phyloP scores from a whole-genome alignment of 345 rosid genomes.

The Brassica carinata region DNA sequence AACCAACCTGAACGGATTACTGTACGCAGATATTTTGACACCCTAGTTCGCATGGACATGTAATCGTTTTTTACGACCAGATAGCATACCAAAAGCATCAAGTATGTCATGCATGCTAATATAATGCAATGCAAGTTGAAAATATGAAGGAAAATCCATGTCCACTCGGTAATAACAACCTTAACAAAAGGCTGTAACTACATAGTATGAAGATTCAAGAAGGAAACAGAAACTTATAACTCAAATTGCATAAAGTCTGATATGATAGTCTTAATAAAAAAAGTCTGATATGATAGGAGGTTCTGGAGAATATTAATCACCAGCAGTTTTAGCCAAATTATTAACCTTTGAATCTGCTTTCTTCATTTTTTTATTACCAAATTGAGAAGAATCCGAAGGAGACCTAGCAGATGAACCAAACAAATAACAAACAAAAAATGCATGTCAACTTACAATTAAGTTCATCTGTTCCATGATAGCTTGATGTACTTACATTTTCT shows the following conservation, averaged over 20 bases:
- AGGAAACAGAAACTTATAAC: background rate
- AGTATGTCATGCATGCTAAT: background rate
- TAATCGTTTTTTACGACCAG: background rate
- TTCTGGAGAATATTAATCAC: background rate
- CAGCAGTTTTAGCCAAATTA: background rate
- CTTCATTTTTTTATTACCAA: conserved; percentile 34
- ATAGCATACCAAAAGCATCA: background rate
- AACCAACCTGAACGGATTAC: background rate
- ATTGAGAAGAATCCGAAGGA: conserved; percentile 11
- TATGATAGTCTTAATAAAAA: background rate
- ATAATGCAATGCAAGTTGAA: background rate
- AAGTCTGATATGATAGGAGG: background rate
- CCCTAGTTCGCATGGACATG: background rate
- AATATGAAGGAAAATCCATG: background rate
- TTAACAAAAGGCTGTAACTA: background rate
- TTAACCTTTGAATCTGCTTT: background rate
- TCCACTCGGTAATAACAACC: background rate
- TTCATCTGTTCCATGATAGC: too few relatives aligned
- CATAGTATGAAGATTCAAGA: background rate
- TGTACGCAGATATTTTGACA: background rate
- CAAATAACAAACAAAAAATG: background rate
- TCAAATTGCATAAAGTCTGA: background rate
- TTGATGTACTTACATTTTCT: conserved; percentile 50
- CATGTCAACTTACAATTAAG: background rate
- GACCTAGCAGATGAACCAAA: background rate